These are phyloP conservation scores for Luffa acutangula DNA, from an alignment of 306 rosid species.

Conservation along the genomic window DNA sequence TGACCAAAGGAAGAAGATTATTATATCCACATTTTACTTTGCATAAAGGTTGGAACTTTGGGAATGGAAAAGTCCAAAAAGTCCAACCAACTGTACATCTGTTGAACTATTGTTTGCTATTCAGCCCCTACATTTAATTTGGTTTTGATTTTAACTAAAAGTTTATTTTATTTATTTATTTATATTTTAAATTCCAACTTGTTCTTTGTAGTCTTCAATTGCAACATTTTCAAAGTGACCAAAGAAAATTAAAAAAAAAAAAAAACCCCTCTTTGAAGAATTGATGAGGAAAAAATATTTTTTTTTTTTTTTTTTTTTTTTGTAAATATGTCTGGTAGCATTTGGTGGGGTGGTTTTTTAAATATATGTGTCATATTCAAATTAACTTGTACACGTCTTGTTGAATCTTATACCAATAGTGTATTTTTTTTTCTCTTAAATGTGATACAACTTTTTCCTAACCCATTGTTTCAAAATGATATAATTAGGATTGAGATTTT, in stretches of 20 bases:
- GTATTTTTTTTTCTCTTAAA: not conserved
- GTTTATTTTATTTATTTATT: too few species aligned
- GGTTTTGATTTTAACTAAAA: not conserved
- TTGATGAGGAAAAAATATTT: not conserved
- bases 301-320: not conserved
- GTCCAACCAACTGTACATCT: not conserved
- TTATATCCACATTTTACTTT: not conserved
- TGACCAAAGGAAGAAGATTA: not conserved
- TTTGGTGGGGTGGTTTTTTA: not conserved
- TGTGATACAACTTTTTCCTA: too few species aligned
- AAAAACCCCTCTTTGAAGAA: not conserved
- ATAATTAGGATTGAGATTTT: too few species aligned
- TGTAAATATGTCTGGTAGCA: not conserved
- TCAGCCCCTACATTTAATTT: not conserved
- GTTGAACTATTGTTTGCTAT: not conserved
- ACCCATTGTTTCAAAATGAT: too few species aligned
- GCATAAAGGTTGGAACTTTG: conserved; percentile 1
- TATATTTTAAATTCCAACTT: not conserved
- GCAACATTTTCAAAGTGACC: not conserved
- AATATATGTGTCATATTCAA: not conserved
- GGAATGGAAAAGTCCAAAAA: conserved; percentile 2
- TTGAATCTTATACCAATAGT: too few species aligned
- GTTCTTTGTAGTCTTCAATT: not conserved
- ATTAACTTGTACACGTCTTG: not conserved
- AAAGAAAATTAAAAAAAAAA: not conserved